Conservation (phyloP, 345 rosid species). For the Hibiscus syriacus region DNA sequence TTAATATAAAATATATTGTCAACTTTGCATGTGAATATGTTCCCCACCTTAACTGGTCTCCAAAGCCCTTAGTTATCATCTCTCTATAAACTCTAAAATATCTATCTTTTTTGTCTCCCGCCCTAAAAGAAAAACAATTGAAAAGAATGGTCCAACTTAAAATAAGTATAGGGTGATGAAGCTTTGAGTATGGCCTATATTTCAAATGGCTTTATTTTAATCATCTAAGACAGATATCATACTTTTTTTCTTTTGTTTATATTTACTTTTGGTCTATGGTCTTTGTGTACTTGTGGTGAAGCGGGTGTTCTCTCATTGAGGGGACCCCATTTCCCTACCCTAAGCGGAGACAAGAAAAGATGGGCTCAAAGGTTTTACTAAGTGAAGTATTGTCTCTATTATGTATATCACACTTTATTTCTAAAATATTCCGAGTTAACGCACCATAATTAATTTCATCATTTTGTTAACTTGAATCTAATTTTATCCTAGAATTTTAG, state of each 20-base stretch:
- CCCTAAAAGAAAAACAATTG: not conserved
- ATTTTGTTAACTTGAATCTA: not conserved
- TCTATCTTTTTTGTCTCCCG: conserved; percentile 14
- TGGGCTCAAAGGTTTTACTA: conserved; percentile 51
- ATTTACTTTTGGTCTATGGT: not conserved
- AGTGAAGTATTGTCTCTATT: conserved; percentile 20
- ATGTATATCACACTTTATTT: not conserved
- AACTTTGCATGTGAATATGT: conserved; percentile 54
- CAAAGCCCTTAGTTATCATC: conserved; percentile 15
- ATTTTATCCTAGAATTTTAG: too few relatives aligned
- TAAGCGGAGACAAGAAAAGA: conserved; percentile 46
- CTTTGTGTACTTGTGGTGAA: conserved; percentile 37
- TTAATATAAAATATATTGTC: conserved; percentile 15
- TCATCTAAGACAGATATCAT: conserved; percentile 27
- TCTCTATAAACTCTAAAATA: conserved; percentile 4
- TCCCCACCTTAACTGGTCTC: conserved; percentile 60
- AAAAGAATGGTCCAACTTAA: not conserved
- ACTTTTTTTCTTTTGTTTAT: not conserved
- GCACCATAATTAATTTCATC: not conserved
- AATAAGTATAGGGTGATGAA: conserved; percentile 3
- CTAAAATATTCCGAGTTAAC: not conserved
- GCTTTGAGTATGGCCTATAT: conserved; percentile 16
- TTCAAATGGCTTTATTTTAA: conserved; percentile 32
- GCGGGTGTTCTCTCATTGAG: conserved; percentile 27
- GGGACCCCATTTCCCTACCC: conserved; percentile 34